Percentiles rank a stretch among this genome's conserved stretches.
phyloP scores from a whole-genome alignment of 2,329 filamentous ascomycete genomes.

The Coleophoma eucalyptorum region DNA sequence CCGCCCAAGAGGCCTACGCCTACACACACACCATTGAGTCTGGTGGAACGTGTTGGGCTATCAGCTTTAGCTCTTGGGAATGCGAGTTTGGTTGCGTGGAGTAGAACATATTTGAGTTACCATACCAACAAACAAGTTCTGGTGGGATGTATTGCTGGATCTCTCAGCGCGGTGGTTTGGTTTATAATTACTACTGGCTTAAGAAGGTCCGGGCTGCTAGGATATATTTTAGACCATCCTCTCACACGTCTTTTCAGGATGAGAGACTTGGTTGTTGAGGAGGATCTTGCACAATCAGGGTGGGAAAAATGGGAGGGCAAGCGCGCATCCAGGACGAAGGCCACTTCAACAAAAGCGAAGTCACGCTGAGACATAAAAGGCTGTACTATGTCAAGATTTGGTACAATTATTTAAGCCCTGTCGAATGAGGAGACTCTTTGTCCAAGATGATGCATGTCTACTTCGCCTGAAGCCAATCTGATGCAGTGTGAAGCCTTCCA shows the following conservation, averaged over 20 bases:
- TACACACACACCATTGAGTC: conserved; percentile 50
- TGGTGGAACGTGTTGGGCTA: conserved; percentile 52
- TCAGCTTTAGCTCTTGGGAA: conserved; percentile 54
- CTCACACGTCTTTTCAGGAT: conserved; percentile 65
- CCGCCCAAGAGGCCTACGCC: conserved; percentile 39
- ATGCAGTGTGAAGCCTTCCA: too few species aligned
- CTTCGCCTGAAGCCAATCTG: too few species aligned
- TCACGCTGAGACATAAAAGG: conserved; percentile 11
- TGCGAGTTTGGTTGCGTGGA: conserved; percentile 71
- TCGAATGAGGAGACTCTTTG: too few species aligned
- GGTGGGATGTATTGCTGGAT: conserved; percentile 71
- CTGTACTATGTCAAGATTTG: too few species aligned
- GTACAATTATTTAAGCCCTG: too few species aligned
- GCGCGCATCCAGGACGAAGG: conserved; percentile 26
- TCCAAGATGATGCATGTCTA: too few species aligned
- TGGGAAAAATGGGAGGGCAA: conserved; percentile 83
- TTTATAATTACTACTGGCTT: conserved; percentile 67
- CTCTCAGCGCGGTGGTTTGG: conserved; percentile 71
- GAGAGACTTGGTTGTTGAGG: conserved; percentile 79
- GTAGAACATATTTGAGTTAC: conserved; percentile 87
- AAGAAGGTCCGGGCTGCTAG: conserved; percentile 64
- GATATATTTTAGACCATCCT: conserved; percentile 66
- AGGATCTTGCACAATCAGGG: conserved; percentile 85
- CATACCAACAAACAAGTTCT: conserved; percentile 86
- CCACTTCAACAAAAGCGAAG: conserved; percentile 23